A percentile compares a stretch with the other conserved stretches of the same genome.
Conservation (phyloP, 768 basidiomycete species). For the Suillus sp. region DNA sequence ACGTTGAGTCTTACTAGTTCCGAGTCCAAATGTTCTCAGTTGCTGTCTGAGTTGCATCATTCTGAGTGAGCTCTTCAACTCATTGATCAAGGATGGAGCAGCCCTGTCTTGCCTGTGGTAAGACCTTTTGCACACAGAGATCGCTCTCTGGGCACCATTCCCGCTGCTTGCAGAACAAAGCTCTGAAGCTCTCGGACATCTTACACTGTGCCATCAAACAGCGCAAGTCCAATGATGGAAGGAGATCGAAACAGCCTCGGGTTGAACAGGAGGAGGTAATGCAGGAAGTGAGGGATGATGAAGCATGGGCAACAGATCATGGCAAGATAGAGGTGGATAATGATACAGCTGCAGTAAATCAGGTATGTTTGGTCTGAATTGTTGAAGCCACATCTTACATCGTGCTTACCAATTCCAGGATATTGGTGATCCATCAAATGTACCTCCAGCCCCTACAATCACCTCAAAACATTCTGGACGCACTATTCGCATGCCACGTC, state of each 20-base stretch:
- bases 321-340: background rate
- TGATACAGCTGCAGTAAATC: background rate
- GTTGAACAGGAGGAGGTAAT: background rate
- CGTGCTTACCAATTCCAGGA: background rate
- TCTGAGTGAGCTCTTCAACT: background rate
- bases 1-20: no score
- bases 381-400: background rate
- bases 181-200: background rate
- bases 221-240: background rate
- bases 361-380: background rate
- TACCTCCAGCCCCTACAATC: background rate
- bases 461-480: slow-evolving; percentile 3
- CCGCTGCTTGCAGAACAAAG: background rate
- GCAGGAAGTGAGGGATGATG: background rate
- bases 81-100: background rate
- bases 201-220: background rate
- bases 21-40: no score
- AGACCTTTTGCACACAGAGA: background rate
- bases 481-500: slow-evolving; percentile 2
- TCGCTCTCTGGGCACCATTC: background rate
- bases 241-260: no score
- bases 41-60: no score
- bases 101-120: background rate
- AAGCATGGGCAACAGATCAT: background rate
- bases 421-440: background rate